Conservation (phyloP, 352 stramenopile genomes). For the Globisporangium recalcitrans region DNA sequence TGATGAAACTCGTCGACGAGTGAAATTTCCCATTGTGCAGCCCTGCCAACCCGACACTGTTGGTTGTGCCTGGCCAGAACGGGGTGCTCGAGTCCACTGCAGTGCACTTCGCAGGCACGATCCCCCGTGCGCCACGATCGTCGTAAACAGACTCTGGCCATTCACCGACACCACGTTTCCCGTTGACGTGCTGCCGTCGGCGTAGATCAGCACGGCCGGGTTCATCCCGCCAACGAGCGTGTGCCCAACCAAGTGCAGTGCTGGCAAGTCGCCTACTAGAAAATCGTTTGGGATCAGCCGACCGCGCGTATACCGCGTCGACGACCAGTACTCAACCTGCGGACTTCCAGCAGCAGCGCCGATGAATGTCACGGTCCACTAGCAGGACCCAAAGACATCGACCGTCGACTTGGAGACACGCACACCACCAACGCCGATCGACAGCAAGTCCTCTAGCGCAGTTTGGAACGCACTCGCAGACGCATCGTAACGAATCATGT, state of each 20-base stretch:
- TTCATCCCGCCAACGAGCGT: slow-evolving; percentile 31
- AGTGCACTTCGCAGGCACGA: slow-evolving; percentile 63
- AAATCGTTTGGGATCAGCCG: slow-evolving; percentile 38
- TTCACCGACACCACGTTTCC: slow-evolving; percentile 27
- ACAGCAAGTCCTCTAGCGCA: slow-evolving; percentile 60
- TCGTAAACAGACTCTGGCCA: slow-evolving; percentile 50
- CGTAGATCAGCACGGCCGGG: slow-evolving; percentile 29
- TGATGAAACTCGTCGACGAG: slow-evolving; percentile 80
- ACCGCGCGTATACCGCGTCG: slow-evolving; percentile 38
- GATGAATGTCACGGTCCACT: slow-evolving; percentile 67
- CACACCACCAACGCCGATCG: slow-evolving; percentile 38
- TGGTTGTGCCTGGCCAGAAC: slow-evolving; percentile 58
- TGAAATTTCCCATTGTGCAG: slow-evolving; percentile 64
- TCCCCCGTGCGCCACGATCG: slow-evolving; percentile 51
- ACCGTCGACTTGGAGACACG: slow-evolving; percentile 30
- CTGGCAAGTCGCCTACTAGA: slow-evolving; percentile 52
- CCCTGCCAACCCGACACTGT: slow-evolving; percentile 48
- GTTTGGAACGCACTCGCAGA: slow-evolving; percentile 34
- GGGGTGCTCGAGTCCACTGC: slow-evolving; percentile 47
- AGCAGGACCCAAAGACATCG: slow-evolving; percentile 25
- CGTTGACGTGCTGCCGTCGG: slow-evolving; percentile 28
- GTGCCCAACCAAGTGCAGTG: slow-evolving; percentile 20
- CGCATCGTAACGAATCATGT: slow-evolving; percentile 62
- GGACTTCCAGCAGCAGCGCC: slow-evolving; percentile 27
- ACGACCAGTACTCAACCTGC: slow-evolving; percentile 71